Base-by-base conservation (phyloP, 306 rosid genomes). In the Vigna angularis region DNA sequence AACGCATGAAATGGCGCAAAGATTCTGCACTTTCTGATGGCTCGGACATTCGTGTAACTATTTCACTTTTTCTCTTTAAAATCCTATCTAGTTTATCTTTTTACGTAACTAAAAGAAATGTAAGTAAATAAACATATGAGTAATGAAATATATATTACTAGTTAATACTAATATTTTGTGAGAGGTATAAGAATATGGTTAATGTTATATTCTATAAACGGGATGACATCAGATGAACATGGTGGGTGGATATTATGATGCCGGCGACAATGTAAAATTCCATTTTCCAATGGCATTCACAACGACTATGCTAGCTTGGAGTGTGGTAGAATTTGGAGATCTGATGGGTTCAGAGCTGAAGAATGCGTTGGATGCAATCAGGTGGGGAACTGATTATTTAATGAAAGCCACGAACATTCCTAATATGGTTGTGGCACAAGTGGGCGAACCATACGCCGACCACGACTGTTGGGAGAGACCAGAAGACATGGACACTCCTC, bases 231-330 rank as follows among this genome's bases (percentile, higher is more conserved):
- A 86, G 93, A 58, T 61, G 38, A 47, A 87, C 20, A 28, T 89
- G 80, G 85, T 70, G 2, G 91, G 91, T 1, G 91, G 93, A n/a
- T 89, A 87, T 76, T 79, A 89, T 53, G 88, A 89, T 14, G 89
- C 87, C 1, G 91, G 93, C 1, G 89, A 89, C 85, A 85, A 89
- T n/a, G 83, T 89, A 0, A 89, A 89, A 40, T 89, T 89, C 68
- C 66, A 85, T 70, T 89, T 87, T 12, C 91, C 91, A 0, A 83
- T 85, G 93, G 93, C 91, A 75, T 87, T 83, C 78, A 51, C 91
- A 50, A 74, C 73, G 0, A 87, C 89, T 0, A 47, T 85, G 82
- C 34, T 87, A 24, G 85, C 85, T 2, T 89, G 93, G 93, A 77
- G 93, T 75, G 91, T 79, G 0, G 0, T 87, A 3, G 91, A 87